Conservation (phyloP, 495 filamentous ascomycete genomes). For the Tetracladium marchalianum region DNA sequence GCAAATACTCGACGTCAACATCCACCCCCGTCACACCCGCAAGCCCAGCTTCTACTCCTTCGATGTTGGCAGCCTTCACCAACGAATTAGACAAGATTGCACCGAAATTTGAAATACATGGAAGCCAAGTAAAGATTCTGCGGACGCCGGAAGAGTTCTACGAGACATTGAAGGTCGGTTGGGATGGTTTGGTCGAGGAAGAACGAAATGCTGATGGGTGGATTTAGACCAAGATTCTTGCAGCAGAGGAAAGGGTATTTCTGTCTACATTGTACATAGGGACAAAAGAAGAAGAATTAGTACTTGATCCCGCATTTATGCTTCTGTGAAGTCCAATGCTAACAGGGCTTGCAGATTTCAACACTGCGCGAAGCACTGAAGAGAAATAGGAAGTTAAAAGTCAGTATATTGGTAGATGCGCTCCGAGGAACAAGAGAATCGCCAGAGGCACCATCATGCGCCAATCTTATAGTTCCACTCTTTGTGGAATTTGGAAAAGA, state of each 20-base stretch:
- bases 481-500: conserved; percentile 72
- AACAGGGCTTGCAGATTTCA: conserved; percentile 43
- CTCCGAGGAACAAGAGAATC: conserved; percentile 87
- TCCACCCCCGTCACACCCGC: conserved; percentile 22
- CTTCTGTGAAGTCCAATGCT: conserved; percentile 4
- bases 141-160: conserved; percentile 79
- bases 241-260: conserved; percentile 71
- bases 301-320: conserved; percentile 22
- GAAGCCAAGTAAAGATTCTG: conserved; percentile 71
- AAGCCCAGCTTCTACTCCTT: conserved; percentile 22
- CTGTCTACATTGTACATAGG: conserved; percentile 94
- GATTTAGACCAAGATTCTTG: conserved; percentile 63
- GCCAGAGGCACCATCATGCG: conserved; percentile 69
- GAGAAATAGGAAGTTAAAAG: conserved; percentile 62
- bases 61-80: conserved; percentile 56
- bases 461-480: conserved; percentile 77
- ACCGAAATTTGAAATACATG: conserved; percentile 76
- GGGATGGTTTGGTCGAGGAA: background rate
- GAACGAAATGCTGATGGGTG: conserved; percentile 7
- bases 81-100: conserved; percentile 80
- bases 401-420: conserved; percentile 90
- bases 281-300: conserved; percentile 83
- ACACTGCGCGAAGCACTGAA: conserved; percentile 67
- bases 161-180: conserved; percentile 67
- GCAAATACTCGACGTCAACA: conserved; percentile 25